Evolutionary conservation across 2,329 filamentous ascomycete genomes (phyloP), one percentile per base, ranked within the genome.

Genomic region (Calonectria henricotiae): DNA sequence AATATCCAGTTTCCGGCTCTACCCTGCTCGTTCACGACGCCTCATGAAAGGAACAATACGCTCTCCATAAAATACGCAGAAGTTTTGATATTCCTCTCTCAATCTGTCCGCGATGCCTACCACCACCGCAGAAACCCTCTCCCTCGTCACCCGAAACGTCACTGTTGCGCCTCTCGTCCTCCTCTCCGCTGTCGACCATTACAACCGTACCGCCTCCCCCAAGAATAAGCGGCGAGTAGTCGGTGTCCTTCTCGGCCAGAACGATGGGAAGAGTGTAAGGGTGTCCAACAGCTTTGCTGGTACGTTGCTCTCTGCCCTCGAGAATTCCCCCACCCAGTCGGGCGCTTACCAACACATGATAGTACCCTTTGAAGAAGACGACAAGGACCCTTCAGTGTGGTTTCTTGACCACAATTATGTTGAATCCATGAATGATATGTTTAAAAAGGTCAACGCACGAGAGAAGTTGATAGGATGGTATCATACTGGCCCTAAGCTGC

Each of bases 401-500:
- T 99, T 98, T 83, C 86, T 99, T 75, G 96, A 99, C 83, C 96
- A 99, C 89, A 98, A 98, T 89, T 99, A 98, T 80, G 94, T 99
- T 83, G 96, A 99, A 85, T 94, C 93, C 78, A 99, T 99, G 96
- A 97, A 96, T 86, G 96, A 98, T 84, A 99, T 99, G 96, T 99
- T 99, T 90, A 99, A 99, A 89, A 98, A 98, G 87, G 95, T 99
- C 88, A 99, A 99, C 86, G 96, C 96, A 71, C 89, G 94, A 74
- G 96, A 99, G 87, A 98, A 98, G 91, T 89, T 99, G 83, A 97
- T 99, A 89, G 96, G 96, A 80, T 99, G 96, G 96, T 99, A 99
- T 85, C 96, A 99, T 85, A 97, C 96, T 23, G 96, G 96, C 47
- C 96, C 96, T 44, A 99, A 98, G 88, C 89, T 99, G 80, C 92